A percentile compares a stretch with the other conserved stretches of the same genome.
These are phyloP conservation scores for Annulohypoxylon stygium DNA, from an alignment of 495 filamentous ascomycete species.

Conservation along the genomic window DNA sequence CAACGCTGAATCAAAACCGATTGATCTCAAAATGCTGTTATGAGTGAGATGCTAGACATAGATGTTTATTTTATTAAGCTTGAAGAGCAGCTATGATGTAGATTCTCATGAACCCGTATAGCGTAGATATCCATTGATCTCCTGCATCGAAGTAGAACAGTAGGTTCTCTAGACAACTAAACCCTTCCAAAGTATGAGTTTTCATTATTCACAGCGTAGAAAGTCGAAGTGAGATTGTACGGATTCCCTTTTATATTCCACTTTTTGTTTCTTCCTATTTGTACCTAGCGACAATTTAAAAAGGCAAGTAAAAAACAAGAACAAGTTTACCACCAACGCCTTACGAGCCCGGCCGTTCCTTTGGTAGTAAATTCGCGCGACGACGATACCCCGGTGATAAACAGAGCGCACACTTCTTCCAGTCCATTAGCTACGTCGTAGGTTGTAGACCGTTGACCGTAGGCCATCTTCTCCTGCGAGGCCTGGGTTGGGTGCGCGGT, in stretches of 20 bases:
- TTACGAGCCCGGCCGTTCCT: conserved; percentile 21
- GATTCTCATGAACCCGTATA: neutral
- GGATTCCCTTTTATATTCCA: neutral
- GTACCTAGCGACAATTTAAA: neutral
- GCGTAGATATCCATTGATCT: neutral
- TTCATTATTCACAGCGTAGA: neutral
- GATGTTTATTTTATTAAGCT: no score
- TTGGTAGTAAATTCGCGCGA: conserved; percentile 10
- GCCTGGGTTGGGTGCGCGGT: no score
- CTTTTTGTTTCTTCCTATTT: conserved; percentile 8
- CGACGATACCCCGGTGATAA: conserved; percentile 10
- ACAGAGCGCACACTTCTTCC: neutral
- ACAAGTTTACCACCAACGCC: conserved; percentile 23
- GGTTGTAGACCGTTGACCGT: neutral
- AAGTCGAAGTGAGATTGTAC: neutral
- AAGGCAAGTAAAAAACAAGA: neutral
- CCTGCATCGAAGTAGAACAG: neutral
- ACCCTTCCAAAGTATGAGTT: neutral
- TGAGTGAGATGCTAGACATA: neutral
- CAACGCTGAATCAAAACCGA: neutral
- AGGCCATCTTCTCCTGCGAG: no score
- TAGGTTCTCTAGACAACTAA: neutral
- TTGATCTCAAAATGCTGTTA: neutral
- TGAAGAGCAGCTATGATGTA: neutral
- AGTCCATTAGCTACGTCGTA: neutral